A percentile compares a stretch with the other conserved stretches of the same genome.
These are phyloP conservation scores for Clonostachys sp. DNA, from an alignment of 2,329 filamentous ascomycete genomes.

Conservation along the genomic window DNA sequence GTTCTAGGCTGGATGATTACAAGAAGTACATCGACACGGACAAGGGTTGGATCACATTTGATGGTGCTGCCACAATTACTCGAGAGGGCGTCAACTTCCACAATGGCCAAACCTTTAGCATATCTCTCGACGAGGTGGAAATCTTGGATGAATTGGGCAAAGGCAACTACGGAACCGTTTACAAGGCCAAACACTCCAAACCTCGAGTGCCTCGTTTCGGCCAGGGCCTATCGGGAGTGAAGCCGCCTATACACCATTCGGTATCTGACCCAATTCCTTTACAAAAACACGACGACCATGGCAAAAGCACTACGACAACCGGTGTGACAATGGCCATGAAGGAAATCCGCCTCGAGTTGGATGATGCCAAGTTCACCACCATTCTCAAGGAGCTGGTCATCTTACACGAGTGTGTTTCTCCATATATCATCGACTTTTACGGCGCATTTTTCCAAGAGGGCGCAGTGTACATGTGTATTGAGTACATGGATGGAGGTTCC, in stretches of 20 bases:
- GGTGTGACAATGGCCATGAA: conserved; percentile 98
- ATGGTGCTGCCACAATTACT: conserved; percentile 86
- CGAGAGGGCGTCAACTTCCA: conserved; percentile 89
- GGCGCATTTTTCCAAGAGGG: conserved; percentile 99
- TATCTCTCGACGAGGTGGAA: conserved; percentile 93
- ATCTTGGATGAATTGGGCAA: conserved; percentile 91
- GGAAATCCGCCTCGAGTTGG: conserved; percentile 90
- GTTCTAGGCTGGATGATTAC: conserved; percentile 54
- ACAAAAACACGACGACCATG: conserved; percentile 7
- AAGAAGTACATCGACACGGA: conserved; percentile 86
- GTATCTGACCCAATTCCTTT: conserved; percentile 22
- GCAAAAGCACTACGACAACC: conserved; percentile 43
- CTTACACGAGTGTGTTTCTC: conserved; percentile 87
- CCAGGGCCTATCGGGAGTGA: conserved; percentile 47
- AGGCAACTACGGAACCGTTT: conserved; percentile 97
- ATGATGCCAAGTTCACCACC: conserved; percentile 93
- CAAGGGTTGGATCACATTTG: conserved; percentile 86
- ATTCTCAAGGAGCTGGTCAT: conserved; percentile 98
- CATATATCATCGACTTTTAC: conserved; percentile 98
- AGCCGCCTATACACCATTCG: conserved; percentile 27
- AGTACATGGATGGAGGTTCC: conserved; percentile 98
- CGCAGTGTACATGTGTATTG: conserved; percentile 98
- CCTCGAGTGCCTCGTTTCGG: conserved; percentile 49
- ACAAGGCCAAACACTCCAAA: conserved; percentile 84
- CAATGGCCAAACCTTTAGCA: conserved; percentile 83